Conservation (phyloP, 2,329 filamentous ascomycete genomes). For the Mycocentrospora acerina region DNA sequence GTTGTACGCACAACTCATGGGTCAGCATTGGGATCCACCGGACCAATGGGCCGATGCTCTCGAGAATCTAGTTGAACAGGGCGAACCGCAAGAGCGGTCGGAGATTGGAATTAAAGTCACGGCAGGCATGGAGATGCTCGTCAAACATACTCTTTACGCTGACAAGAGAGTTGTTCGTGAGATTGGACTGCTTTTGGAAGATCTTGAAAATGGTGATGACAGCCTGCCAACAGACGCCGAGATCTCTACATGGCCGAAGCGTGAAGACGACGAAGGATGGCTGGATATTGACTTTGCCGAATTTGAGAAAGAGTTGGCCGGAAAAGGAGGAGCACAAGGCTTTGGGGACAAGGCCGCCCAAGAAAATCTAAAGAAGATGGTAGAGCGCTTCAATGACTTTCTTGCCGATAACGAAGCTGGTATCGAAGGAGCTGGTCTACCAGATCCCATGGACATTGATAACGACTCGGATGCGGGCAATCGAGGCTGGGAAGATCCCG, state of each 20-base stretch:
- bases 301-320: constrained; percentile 76
- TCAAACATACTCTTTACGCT: constrained; percentile 65
- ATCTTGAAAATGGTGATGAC: constrained; percentile 71
- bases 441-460: constrained; percentile 68
- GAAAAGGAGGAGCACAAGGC: constrained; percentile 40
- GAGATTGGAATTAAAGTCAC: constrained; percentile 87
- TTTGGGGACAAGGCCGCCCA: constrained; percentile 69
- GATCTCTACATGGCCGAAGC: constrained; percentile 68
- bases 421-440: constrained; percentile 71
- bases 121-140: constrained; percentile 87
- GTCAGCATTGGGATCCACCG: constrained; percentile 73
- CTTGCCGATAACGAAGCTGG: constrained; percentile 83
- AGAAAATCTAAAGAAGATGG: constrained; percentile 83
- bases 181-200: constrained; percentile 73
- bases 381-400: constrained; percentile 90
- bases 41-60: constrained; percentile 56
- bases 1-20: constrained; percentile 85
- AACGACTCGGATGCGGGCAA: constrained; percentile 53
- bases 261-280: constrained; percentile 87
- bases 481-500: constrained; percentile 46
- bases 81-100: constrained; percentile 42
- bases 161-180: constrained; percentile 72
- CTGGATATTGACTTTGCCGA: constrained; percentile 88
- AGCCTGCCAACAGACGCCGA: constrained; percentile 70
- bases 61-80: constrained; percentile 28